These are phyloP conservation scores for Epicoccum nigrum DNA, from an alignment of 2,329 filamentous ascomycete species.

Conservation along the genomic window DNA sequence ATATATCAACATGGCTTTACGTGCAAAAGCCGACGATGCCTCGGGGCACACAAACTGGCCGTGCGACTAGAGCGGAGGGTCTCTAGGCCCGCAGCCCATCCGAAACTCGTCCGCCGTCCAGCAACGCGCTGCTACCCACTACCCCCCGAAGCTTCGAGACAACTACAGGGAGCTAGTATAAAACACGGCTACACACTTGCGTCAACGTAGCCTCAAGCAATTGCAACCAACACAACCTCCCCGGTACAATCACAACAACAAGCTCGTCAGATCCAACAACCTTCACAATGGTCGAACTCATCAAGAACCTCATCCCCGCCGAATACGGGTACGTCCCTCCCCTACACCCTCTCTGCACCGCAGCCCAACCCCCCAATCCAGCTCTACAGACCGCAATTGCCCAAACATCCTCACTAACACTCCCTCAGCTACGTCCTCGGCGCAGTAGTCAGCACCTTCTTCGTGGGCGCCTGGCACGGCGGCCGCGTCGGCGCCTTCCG, in stretches of 20 bases:
- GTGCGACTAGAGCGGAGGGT: constrained; percentile 11
- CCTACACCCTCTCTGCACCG: not conserved
- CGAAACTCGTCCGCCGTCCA: constrained; percentile 16
- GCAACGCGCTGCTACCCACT: not conserved
- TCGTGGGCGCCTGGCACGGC: constrained; percentile 61
- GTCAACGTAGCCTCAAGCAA: not conserved
- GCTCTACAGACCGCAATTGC: not conserved
- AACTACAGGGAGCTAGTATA: constrained; percentile 5
- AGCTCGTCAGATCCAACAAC: not conserved
- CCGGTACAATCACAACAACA: not conserved
- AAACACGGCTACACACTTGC: not conserved
- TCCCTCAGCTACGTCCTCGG: constrained; percentile 60
- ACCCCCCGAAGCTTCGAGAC: constrained; percentile 10
- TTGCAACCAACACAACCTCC: not conserved
- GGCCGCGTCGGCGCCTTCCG: constrained; percentile 54
- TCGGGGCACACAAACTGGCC: constrained; percentile 5
- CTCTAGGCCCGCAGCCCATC: constrained; percentile 7
- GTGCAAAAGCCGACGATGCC: not conserved
- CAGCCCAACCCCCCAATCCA: not conserved
- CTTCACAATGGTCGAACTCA: constrained; percentile 13
- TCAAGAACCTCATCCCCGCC: constrained; percentile 18
- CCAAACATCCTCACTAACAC: constrained; percentile 18
- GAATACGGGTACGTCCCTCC: constrained; percentile 13
- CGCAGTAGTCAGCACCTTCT: constrained; percentile 60
- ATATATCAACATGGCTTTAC: not conserved